Base-by-base conservation (phyloP, 768 basidiomycete species). In the Ramaria sp. region DNA sequence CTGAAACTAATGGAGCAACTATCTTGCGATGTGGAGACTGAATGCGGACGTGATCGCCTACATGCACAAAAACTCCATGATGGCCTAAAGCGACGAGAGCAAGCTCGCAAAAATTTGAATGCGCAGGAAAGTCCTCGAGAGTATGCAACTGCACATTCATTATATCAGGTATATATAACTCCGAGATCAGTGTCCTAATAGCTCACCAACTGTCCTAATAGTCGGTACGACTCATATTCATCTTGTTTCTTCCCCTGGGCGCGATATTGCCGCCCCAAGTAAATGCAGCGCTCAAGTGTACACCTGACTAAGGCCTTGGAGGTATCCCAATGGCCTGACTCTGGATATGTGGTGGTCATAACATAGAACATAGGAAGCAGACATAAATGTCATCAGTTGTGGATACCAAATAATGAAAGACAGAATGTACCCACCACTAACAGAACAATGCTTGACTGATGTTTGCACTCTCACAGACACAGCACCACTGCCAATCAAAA, bases 91-190 rank as follows among this genome's bases (percentile, higher is more conserved):
- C 74, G 37, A 85, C 79, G 12, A 97, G 78, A 0, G 81, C 75
- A 10, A 95, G 75, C 68, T 96, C 92, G 73, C 87, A 90, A 66
- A 88, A 94, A 72, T 95, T 89, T 54, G 85, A 87, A 67, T 96
- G 93, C 0, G 92, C 90, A 2, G 89, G 72, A 66, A 88, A 93
- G 66, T 96, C 91, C 66, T 93, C 91, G 5, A 88, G 76, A 1
- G 86, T 88, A 61, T 89, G 88, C 10, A 88, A 71, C 85, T 87
- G 60, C 1, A 49, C 20, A 46, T 27, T 19, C n/a, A 41, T 17
- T 3, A 42, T 53, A 30, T 55, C 34, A 37, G 9, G 9, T 37
- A 38, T 43, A n/a, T n/a, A 10, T 27, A 13, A 27, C 19, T 30
- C 19, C 10, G 27, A 9, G 15, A n/a, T 38, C 50, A 10, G 34